phyloP scores from a whole-genome alignment of 805 yeast genomes.

The Tetrapisispora taiwanensis region DNA sequence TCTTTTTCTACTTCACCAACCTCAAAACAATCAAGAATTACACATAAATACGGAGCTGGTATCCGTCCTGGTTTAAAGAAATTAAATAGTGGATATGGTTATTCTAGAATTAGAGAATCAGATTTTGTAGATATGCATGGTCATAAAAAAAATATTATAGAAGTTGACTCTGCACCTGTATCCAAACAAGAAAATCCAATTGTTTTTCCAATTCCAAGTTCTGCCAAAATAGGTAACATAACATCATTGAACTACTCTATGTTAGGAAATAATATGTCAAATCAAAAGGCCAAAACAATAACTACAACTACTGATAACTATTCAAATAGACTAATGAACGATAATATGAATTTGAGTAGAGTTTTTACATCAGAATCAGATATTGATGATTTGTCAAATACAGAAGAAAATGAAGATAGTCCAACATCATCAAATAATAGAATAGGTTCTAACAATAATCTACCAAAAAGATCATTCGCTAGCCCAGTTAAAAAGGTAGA shows the following conservation, averaged over 20 bases:
- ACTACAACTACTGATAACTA: background rate
- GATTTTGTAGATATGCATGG: background rate
- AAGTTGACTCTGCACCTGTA: constrained; percentile 6
- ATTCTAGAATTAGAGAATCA: constrained; percentile 6
- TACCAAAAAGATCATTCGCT: background rate
- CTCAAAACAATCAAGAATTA: constrained; percentile 8
- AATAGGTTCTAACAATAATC: background rate
- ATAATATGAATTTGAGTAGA: background rate
- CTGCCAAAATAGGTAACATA: background rate
- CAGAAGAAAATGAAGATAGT: background rate
- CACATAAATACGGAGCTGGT: constrained; percentile 5
- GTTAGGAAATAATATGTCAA: background rate
- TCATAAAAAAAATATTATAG: constrained; percentile 3
- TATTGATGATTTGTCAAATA: constrained; percentile 1
- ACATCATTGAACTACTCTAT: background rate
- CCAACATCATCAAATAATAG: background rate
- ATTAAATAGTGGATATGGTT: constrained; percentile 16
- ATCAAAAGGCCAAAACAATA: background rate
- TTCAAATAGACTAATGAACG: background rate
- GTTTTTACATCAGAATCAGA: constrained; percentile 3
- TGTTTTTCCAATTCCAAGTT: constrained; percentile 1
- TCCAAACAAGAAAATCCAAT: constrained; percentile 1
- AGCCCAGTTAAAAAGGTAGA: constrained; percentile 1
- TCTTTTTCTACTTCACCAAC: constrained; percentile 18
- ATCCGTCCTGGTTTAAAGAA: constrained; percentile 13